Evolutionary conservation across 2,329 filamentous ascomycete genomes (phyloP).

Genomic region (Xylariaceae sp.): DNA sequence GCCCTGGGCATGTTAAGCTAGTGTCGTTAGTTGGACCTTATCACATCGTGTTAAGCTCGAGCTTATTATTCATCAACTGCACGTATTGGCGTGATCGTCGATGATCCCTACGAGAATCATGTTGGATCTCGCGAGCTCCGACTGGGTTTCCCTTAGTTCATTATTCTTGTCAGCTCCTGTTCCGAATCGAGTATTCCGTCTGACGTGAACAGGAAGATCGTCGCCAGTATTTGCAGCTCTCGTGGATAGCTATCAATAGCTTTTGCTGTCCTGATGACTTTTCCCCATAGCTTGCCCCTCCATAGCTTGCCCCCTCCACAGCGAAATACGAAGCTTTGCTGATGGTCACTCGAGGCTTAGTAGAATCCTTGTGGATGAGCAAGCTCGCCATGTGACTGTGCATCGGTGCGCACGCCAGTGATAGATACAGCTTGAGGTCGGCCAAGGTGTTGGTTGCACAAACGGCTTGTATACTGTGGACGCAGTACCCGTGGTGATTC

Average conservation of each 20-base stretch:
- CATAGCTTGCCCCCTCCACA: background rate
- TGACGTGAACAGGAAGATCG: constrained; percentile 19
- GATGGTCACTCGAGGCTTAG: background rate
- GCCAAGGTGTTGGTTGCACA: background rate
- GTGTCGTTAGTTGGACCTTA: background rate
- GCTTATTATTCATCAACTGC: constrained; percentile 7
- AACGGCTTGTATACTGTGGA: background rate
- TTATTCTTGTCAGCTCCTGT: constrained; percentile 25
- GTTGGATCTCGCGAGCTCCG: constrained; percentile 14
- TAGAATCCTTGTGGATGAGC: background rate
- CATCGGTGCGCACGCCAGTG: constrained; percentile 18
- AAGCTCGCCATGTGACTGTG: background rate
- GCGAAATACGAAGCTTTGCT: background rate
- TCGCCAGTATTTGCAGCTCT: constrained; percentile 10
- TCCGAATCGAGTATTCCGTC: constrained; percentile 23
- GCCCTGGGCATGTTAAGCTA: constrained; percentile 12
- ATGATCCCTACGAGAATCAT: constrained; percentile 26
- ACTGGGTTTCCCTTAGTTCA: constrained; percentile 16
- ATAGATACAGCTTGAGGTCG: too few relatives aligned
- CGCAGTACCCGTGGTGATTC: too few relatives aligned
- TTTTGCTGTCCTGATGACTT: constrained; percentile 19
- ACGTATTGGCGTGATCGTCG: constrained; percentile 2
- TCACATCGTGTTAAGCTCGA: constrained; percentile 9
- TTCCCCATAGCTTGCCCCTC: background rate
- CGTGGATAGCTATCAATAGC: constrained; percentile 3